Base-by-base conservation (phyloP, 2,329 filamentous ascomycete genomes). In the Stromatinia cepivora region DNA sequence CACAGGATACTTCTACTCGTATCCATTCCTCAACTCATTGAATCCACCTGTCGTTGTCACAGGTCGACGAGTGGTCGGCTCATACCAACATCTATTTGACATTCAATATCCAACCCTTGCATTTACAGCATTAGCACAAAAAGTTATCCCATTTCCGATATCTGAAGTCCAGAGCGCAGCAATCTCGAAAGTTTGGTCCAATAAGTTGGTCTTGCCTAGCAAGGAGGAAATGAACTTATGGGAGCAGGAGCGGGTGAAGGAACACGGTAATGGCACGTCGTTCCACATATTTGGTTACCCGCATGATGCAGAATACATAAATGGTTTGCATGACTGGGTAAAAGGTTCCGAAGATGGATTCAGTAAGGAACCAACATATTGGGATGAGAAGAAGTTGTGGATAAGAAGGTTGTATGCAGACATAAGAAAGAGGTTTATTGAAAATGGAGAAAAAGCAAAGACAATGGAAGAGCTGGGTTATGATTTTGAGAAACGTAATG, bases 1-100 rank as follows among this genome's bases (percentile, higher is more conserved):
- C 78, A 97, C 94, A 0, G 94, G 94, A 0, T 98, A 96, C 76
- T 86, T 97, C 69, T 97, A 92, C 80, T 89, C 90, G 7, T 91
- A 91, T 70, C 93, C 93, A 0, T 97, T 97, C 76, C 78, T 90
- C 6, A 77, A 78, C 17, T 77, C 80, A 3, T 73, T 86, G 6
- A 75, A 81, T 20, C 79, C 88, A 0, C 82, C 86, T 0, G 77
- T 93, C 2, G 84, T 94, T 68, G 88, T 86, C 0, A 86, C 88
- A 67, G 94, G 94, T 0, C 85, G 85, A 46, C 86, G 91, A 39
- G 88, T 94, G 0, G 83, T 89, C 71, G 88, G 90, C 46, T 80
- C 94, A 4, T 97, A 93, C 78, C 84, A 92, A 73, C 93, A 98
- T 75, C 76, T 97, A 13, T 90, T 97, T 78, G 88, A 90, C 78